Base-by-base conservation (phyloP, 2,329 filamentous ascomycete species). In the Colletotrichum godetiae region DNA sequence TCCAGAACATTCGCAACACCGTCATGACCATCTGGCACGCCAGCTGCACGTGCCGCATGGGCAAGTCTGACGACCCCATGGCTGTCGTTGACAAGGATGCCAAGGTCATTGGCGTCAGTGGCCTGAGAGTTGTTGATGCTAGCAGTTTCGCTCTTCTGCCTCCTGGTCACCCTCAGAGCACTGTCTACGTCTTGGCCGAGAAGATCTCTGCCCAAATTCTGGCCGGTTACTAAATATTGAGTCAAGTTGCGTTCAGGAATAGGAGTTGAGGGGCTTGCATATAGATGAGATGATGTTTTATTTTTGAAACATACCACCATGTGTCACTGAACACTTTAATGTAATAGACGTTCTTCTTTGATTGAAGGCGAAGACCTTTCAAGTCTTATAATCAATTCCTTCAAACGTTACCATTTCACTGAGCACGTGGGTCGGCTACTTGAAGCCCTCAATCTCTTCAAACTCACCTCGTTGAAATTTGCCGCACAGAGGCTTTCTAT, bases 31-130 rank as follows among this genome's bases (percentile, higher is more conserved):
- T 91, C 74, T 73, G 66, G 66, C 89, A 92, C 78, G 86, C 87
- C 1, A 86, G 84, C 0, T 87, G 87, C 67, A 89, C 88, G 0
- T 88, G 85, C 67, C 83, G 87, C 0, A 91, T 91, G 76, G 89
- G 90, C 3, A 78, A 76, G 63, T 57, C 56, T 1, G 75, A 75
- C 13, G 81, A 82, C 66, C 73, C 75, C n/a, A 71, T 75, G 46
- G 78, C 81, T 19, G 80, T 81, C n/a, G 77, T 82, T 19, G 81
- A 82, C 58, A 75, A 73, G 27, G 73, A 78, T 33, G 79, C 79
- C 2, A 76, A 76, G 53, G 81, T 82, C 8, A 74, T 77, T 35
- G 80, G 81, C 8, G 78, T 82, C 4, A 65, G 76, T 2, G 77
- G 78, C 0, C 67, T 82, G 59, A 76, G 81, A 5, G 76, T 82